phyloP scores from a whole-genome alignment of 176 grass and related monocot genomes.

The Triticum dicoccoides region DNA sequence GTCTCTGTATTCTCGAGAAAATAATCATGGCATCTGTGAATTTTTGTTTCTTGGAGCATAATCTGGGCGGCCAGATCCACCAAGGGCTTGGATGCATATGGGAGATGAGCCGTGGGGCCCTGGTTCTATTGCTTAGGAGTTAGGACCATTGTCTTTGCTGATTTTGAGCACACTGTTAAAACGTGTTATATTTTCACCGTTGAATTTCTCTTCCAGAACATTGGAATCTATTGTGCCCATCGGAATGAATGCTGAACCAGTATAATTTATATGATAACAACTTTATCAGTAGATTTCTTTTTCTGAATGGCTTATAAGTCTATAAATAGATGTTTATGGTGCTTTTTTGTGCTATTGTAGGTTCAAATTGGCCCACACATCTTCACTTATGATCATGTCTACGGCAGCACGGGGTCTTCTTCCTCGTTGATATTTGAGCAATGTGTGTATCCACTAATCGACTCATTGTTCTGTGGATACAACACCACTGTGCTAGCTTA shows the following conservation, averaged over 20 bases:
- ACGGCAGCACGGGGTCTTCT: conserved; percentile 53
- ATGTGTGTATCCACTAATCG: conserved; percentile 67
- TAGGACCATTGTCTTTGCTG: background rate
- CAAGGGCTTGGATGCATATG: background rate
- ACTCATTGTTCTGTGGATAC: conserved; percentile 78
- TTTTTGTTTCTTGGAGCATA: background rate
- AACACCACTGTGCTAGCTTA: conserved; percentile 96
- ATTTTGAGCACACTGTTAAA: background rate
- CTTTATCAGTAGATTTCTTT: background rate
- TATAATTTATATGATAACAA: background rate
- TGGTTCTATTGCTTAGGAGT: background rate
- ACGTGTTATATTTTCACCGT: background rate
- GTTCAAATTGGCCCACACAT: conserved; percentile 76
- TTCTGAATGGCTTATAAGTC: conserved; percentile 19
- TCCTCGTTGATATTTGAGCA: conserved; percentile 66
- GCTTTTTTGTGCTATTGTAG: conserved; percentile 33
- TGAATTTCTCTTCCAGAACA: background rate
- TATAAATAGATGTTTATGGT: background rate
- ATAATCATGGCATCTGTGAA: background rate
- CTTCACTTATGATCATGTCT: conserved; percentile 89
- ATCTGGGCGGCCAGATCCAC: background rate
- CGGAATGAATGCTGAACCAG: background rate
- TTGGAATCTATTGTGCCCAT: background rate
- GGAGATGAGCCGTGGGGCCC: background rate
- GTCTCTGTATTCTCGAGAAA: background rate